Evolutionary conservation across 192 early-diverging fungal species (phyloP), one percentile per base, ranked within the genome.

Genomic region (Mortierella antarctica): DNA sequence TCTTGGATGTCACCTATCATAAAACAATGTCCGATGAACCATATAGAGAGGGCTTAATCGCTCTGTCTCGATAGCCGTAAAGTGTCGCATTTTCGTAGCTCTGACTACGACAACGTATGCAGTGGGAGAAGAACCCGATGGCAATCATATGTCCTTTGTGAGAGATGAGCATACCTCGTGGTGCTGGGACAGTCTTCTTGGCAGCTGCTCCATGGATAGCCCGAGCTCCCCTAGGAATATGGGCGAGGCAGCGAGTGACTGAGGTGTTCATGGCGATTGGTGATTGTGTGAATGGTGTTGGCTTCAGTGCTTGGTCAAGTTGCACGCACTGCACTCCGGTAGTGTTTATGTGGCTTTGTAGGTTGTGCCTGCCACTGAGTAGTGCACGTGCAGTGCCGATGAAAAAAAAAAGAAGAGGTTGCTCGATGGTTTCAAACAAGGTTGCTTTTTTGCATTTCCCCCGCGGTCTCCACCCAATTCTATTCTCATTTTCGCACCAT

Each of bases 1-100:
- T 80, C 77, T 20, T 67, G 51, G 49, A 80, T 80, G 51, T 80
- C 77, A 39, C 77, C 77, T 80, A 62, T 31, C 18, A 40, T 42
- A 47, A 46, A n/a, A 57, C 17, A 41, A 48, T 47, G 14, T 23
- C 54, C 21, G 20, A 51, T 18, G 12, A 6, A 59, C 6, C 13
- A 13, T 0, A 59, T 13, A 31, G 21, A 10, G 42, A 10, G 31
- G 21, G 9, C 17, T 41, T 42, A 59, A 13, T 10, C 4, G 4
- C 42, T 10, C 54, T 7, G 7, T n/a, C 14, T n/a, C 11, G 9
- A 62, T 46, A 14, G 13, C 18, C 11, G 60, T 59, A 8, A 39
- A 18, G 54, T 18, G n/a, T 20, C 6, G 54, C 31, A 56, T 56
- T 8, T 23, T 56, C 54, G 18, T 56, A 56, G 20, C 31, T 6